phyloP scores from a whole-genome alignment of 306 rosid genomes.

The Datisca glomerata region DNA sequence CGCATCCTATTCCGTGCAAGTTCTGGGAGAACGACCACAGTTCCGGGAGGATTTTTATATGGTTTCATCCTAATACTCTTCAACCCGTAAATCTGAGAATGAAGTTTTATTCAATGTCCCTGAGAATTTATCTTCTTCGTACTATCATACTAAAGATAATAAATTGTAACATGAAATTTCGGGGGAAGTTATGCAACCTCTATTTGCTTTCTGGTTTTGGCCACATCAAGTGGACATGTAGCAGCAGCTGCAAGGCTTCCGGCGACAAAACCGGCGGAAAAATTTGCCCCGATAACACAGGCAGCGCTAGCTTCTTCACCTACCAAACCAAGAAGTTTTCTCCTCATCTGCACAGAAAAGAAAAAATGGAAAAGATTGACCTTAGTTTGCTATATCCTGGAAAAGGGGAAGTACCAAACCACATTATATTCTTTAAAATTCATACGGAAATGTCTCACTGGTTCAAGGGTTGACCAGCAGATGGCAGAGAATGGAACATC shows the following conservation, averaged over 20 bases:
- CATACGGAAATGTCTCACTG: slow-evolving; percentile 34
- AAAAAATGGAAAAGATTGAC: slow-evolving; percentile 3
- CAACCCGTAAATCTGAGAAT: no score
- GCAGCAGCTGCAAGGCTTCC: slow-evolving; percentile 85
- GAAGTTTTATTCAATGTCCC: no score
- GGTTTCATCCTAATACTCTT: no score
- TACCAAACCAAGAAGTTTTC: slow-evolving; percentile 40
- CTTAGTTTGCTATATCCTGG: slow-evolving; percentile 16
- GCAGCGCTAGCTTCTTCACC: slow-evolving; percentile 52
- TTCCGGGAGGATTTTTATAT: no score
- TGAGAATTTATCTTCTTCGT: no score
- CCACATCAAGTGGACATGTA: slow-evolving; percentile 95
- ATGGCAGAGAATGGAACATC: slow-evolving; percentile 96
- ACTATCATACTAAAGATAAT: no score
- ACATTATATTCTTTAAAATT: slow-evolving; percentile 2
- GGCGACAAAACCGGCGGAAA: slow-evolving; percentile 74
- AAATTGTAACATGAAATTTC: not conserved
- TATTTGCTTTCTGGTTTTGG: slow-evolving; percentile 80
- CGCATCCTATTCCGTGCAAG: no score
- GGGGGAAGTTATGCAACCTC: slow-evolving; percentile 34
- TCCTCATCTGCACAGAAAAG: slow-evolving; percentile 39
- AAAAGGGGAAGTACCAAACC: slow-evolving; percentile 9
- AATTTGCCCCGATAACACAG: slow-evolving; percentile 63
- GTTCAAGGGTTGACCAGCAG: slow-evolving; percentile 97
- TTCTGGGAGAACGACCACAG: no score